Evolutionary conservation across 345 rosid genomes (phyloP), one percentile per base, ranked within the genome.

Genomic region (Acer yangbiense): DNA sequence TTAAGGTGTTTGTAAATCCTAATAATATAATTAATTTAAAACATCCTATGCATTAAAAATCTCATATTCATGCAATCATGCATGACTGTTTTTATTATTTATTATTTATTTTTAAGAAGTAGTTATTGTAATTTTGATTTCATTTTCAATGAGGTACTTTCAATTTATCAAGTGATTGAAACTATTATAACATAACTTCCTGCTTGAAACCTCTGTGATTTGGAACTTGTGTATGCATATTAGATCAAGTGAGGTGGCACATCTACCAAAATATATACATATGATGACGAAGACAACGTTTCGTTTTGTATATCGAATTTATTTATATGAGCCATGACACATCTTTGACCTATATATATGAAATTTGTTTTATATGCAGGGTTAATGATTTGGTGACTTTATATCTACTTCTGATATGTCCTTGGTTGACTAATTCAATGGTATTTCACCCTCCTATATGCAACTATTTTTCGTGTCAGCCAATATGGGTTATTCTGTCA

Each of bases 101-200:
- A 6, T 62, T 62, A 21, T 62, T 20, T 20, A 23, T 8, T 43
- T 43, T 43, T 7, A 43, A 43, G 3, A 8, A 11, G 66, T 72
- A 58, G 7, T 64, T 10, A 12, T 27, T 72, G 35, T 20, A 27
- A 39, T 72, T 72, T 27, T 58, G n/a, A 7, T 39, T 72, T 13
- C 66, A 60, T 72, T 57, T 35, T 20, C 52, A n/a, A 11, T 12
- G 48, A 20, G 65, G 61, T 39, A 58, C 66, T 58, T 27, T 41
- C 50, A 58, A 0, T 11, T 72, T 18, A 18, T 55, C 2, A 55
- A 32, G 48, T 58, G 27, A 71, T 57, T 35, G 18, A 3, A 44
- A 58, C 54, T 72, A 72, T 39, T 72, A 25, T 69, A 44, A 55
- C n/a, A 25, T 35, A 71, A 11, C 21, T 57, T 57, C 68, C 41